Conservation (phyloP, 1,284 basidiomycete genomes). For the Moesziomyces globuligerus region DNA sequence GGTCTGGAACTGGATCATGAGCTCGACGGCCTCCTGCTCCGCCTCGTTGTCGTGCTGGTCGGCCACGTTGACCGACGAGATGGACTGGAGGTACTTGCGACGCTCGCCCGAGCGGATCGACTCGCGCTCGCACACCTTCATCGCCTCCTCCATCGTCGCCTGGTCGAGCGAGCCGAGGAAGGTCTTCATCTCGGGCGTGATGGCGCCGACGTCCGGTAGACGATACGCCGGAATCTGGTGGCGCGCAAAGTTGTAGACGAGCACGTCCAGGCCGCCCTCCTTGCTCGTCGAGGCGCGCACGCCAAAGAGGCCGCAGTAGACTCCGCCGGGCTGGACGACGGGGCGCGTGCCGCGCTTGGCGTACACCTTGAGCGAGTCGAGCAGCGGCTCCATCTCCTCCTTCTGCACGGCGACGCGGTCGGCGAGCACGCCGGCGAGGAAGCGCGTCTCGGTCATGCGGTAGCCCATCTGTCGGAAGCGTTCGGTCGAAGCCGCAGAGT, state of each 20-base stretch:
- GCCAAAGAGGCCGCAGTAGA: slow-evolving; percentile 71
- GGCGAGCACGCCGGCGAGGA: slow-evolving; percentile 70
- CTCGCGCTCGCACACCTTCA: slow-evolving; percentile 68
- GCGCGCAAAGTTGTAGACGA: slow-evolving; percentile 71
- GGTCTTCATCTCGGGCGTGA: slow-evolving; percentile 68
- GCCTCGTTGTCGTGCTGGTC: slow-evolving; percentile 38
- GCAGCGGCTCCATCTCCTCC: slow-evolving; percentile 70
- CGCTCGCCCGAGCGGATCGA: slow-evolving; percentile 65
- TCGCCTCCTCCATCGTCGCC: slow-evolving; percentile 69
- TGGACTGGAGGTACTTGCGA: slow-evolving; percentile 52
- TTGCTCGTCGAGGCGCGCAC: slow-evolving; percentile 68
- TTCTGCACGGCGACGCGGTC: slow-evolving; percentile 70
- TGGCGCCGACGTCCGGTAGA: slow-evolving; percentile 69
- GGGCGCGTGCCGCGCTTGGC: slow-evolving; percentile 70
- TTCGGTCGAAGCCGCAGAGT: slow-evolving; percentile 67
- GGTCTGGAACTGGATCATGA: slow-evolving; percentile 70
- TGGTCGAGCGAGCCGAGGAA: slow-evolving; percentile 69
- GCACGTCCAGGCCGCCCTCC: slow-evolving; percentile 67
- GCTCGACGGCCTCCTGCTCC: slow-evolving; percentile 65
- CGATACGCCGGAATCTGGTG: slow-evolving; percentile 72
- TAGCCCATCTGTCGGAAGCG: slow-evolving; percentile 70
- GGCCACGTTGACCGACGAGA: slow-evolving; percentile 44
- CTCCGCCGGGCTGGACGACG: slow-evolving; percentile 70
- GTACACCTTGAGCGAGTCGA: slow-evolving; percentile 70
- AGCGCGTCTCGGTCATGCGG: slow-evolving; percentile 70